Evolutionary conservation across 345 rosid species (phyloP), one percentile per base, ranked within the genome.

Genomic region (Sonneratia alba): DNA sequence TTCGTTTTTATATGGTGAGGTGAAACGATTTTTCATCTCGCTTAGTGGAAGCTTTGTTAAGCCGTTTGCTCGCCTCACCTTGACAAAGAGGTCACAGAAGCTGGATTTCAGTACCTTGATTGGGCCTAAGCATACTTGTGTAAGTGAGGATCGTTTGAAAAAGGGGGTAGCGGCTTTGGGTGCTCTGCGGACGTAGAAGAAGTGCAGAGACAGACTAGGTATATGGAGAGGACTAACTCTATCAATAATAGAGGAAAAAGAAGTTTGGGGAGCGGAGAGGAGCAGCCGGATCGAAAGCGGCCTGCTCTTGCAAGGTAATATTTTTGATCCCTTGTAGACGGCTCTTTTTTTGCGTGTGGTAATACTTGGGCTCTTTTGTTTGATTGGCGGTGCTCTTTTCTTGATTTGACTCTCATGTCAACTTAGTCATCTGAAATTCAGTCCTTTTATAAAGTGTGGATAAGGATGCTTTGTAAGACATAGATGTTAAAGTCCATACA

Each of bases 161-260:
- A 13, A 27, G 10, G 45, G 45, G 10, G 45, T 42, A 37, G 61
- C 53, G 55, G 68, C 37, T 70, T 70, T 64, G 53, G 9, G 48
- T 71, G 45, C 22, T 71, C 7, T 40, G 56, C 15, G 53, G 69
- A 48, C 76, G 16, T 18, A 49, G 36, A 38, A 70, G 71, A 40
- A 74, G 75, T 71, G 73, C 75, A 81, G 73, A 87, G 84, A 80
- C 87, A 80, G n/a, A 80, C 91, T 10, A 85, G 88, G 82, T 87
- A 81, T 32, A 80, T 83, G 85, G 87, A 83, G 75, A 81, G 90
- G 70, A 81, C 83, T 53, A 83, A 84, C 70, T 82, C 89, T 72
- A 85, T 87, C 85, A 79, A 79, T 70, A 81, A 78, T 71, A 79
- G 91, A 79, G 87, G 88, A 37, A 87, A 87, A 71, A 81, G 91